A percentile compares a stretch with the other conserved stretches of the same genome.
phyloP scores from a whole-genome alignment of 2,329 filamentous ascomycete species.

The Ophiocordyceps camponoti-saundersi region DNA sequence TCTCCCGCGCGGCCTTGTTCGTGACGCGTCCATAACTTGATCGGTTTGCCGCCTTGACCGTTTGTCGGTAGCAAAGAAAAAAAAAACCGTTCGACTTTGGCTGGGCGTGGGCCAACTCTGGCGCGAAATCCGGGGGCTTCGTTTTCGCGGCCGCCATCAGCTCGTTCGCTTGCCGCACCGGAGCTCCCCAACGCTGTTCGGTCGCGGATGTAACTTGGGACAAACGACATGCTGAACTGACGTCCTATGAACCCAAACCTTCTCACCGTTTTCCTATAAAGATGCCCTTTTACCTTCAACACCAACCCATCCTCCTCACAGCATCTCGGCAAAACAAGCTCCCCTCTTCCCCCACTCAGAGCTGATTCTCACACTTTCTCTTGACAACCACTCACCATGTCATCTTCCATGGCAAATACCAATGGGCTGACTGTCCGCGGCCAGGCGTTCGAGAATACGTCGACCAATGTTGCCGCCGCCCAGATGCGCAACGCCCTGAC shows the following conservation, averaged over 20 bases:
- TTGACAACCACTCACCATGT: background rate
- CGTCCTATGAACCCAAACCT: background rate
- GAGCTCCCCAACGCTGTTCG: background rate
- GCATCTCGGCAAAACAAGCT: background rate
- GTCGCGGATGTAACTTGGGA: background rate
- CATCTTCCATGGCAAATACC: background rate
- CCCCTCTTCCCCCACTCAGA: background rate
- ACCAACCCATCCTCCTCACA: too few species aligned
- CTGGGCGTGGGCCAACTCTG: too few species aligned
- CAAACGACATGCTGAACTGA: background rate
- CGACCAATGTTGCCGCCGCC: conserved; percentile 89
- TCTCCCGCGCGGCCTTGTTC: background rate
- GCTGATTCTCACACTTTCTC: too few species aligned
- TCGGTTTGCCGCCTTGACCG: background rate
- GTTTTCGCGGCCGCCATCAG: background rate
- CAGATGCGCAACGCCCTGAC: conserved; percentile 99
- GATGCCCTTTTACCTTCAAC: background rate
- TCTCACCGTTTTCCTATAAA: background rate
- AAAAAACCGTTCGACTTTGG: too few species aligned
- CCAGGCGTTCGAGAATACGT: conserved; percentile 98
- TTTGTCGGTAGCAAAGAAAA: background rate
- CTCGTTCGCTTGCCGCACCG: too few species aligned
- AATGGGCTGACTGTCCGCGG: conserved; percentile 9
- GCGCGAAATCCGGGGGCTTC: background rate
- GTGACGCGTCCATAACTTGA: background rate